Evolutionary conservation across 208 protist genomes (phyloP), one percentile per base, ranked within the genome.

Genomic region (Phytomonas sp.): DNA sequence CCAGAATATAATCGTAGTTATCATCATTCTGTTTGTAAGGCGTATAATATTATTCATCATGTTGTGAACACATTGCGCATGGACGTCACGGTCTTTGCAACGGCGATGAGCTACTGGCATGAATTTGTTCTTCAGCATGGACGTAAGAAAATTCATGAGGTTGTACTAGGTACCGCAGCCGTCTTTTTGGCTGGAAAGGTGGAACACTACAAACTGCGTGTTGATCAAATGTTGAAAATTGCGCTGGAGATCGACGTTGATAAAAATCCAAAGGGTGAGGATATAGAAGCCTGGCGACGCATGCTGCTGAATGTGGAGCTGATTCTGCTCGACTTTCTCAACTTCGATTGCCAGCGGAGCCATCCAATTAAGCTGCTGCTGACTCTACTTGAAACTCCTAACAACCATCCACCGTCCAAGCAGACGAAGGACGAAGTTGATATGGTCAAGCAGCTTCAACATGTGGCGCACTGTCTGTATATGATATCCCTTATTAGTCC

Each of bases 151-250:
- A 71, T 91, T 33, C 80, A 95, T 65, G 83, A 87, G 49, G 75
- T 89, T 8, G 82, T 95, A 19, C 78, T 95, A 10, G 84, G 79
- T 66, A 80, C 84, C 19, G 84, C 91, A 4, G 91, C 85, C 67
- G 77, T 91, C 26, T 95, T 95, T 71, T 78, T 95, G 19, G 91
- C 91, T 26, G 80, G 76, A 12, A 95, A 95, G 63, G 86, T 95
- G 8, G 87, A 93, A 70, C 91, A 95, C 72, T 89, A 87, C 33
- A 86, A 87, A 68, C 68, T 93, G n/a, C 82, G 80, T 29, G 76
- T 88, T 6, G 83, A 73, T 23, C 74, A 83, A 26, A 71, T 95
- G 32, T 76, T 93, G 59, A 69, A 74, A 32, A 34, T 77, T 34
- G 83, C 83, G 10, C 88, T 95, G 63, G 91, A 93, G 42, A 65